A percentile compares a stretch with the other conserved stretches of the same genome.
Evolutionary conservation across 352 stramenopile genomes (phyloP).

Genomic region (Pythium utonaiense): DNA sequence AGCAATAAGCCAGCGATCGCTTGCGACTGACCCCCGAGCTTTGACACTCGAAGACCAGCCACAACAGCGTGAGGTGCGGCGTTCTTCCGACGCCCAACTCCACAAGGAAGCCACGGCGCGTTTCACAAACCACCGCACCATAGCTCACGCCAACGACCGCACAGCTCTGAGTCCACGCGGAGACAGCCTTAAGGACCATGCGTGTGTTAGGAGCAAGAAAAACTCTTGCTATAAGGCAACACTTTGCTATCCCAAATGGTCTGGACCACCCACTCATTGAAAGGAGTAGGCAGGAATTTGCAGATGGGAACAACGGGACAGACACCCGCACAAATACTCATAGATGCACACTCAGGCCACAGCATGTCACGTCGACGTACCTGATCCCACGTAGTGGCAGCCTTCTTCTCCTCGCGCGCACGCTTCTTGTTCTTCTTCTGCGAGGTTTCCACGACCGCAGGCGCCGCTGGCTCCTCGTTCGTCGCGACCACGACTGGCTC

Average conservation of each 20-base stretch:
- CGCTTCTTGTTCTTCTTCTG: conserved; percentile 70
- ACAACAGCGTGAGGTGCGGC: neutral
- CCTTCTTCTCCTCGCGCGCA: conserved; percentile 38
- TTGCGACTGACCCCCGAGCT: no score
- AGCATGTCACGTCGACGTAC: conserved; percentile 23
- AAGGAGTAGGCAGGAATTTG: conserved; percentile 52
- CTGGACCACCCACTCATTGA: conserved; percentile 70
- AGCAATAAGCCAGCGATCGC: conserved; percentile 20
- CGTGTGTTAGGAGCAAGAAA: conserved; percentile 71
- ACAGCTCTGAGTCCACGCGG: conserved; percentile 54
- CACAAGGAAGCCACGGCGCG: neutral
- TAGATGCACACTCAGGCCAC: conserved; percentile 17
- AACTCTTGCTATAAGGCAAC: conserved; percentile 74
- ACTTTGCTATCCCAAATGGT: conserved; percentile 85
- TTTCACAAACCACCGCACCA: conserved; percentile 13
- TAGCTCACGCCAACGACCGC: conserved; percentile 22
- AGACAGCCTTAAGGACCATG: conserved; percentile 92
- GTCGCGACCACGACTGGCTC: conserved; percentile 11
- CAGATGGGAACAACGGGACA: conserved; percentile 37
- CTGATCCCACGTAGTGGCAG: conserved; percentile 47
- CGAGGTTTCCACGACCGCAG: neutral
- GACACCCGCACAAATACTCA: conserved; percentile 24
- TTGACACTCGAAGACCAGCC: no score
- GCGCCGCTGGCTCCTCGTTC: neutral
- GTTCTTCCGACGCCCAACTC: conserved; percentile 1